phyloP scores from a whole-genome alignment of 1,139 yeast genomes.

The Hanseniaspora gamundiae region DNA sequence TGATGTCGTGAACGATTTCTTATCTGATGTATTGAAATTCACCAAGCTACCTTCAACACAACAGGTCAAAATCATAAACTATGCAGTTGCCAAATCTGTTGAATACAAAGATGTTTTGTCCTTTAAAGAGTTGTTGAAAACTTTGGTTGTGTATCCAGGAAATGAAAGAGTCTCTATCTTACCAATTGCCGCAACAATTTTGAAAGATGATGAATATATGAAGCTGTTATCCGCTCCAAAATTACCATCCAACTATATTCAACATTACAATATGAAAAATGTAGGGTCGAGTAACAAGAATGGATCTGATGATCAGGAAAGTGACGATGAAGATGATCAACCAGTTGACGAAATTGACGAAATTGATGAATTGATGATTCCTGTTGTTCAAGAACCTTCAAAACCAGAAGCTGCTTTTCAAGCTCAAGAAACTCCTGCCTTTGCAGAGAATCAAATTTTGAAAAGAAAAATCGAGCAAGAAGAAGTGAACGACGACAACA shows the following conservation, averaged over 20 bases:
- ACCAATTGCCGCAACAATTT: constrained; percentile 46
- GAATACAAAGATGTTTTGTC: constrained; percentile 13
- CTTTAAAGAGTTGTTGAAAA: constrained; percentile 31
- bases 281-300: background rate
- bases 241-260: constrained; percentile 49
- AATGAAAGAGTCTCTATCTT: constrained; percentile 45
- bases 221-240: constrained; percentile 64
- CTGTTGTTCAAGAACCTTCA: background rate
- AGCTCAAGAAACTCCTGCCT: background rate
- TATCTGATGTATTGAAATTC: constrained; percentile 36
- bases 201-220: constrained; percentile 32
- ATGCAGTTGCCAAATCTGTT: constrained; percentile 29
- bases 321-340: constrained; percentile 2
- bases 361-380: background rate
- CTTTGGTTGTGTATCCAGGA: constrained; percentile 54
- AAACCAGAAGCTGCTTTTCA: background rate
- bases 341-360: background rate
- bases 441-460: constrained; percentile 1
- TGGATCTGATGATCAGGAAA: constrained; percentile 1
- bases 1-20: constrained; percentile 34
- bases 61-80: constrained; percentile 48
- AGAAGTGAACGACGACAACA: constrained; percentile 6
- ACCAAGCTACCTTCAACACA: constrained; percentile 48
- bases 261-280: constrained; percentile 19
- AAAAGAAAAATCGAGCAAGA: background rate